Base-by-base conservation (phyloP, 1,139 yeast species). In the Nadsonia commutata region DNA sequence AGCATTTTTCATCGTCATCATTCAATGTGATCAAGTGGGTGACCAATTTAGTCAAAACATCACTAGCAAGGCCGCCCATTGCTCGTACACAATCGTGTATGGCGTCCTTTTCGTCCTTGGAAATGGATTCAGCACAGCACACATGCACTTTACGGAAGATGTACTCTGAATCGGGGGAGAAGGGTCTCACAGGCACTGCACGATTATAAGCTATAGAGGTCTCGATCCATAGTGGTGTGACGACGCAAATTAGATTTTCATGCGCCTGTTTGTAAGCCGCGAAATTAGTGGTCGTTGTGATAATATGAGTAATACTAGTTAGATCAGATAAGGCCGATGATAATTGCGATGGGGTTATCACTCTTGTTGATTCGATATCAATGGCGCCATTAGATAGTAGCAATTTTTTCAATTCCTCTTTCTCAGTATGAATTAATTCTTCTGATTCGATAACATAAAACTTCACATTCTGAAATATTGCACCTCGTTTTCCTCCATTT, bases 11-110 rank as follows among this genome's bases (percentile, higher is more conserved):
- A 49, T 80, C 79, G 31, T 72, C 62, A 21, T 71, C 56, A 51
- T 74, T 75, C 8, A 62, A 55, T 0, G 94, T 73, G 16, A 88
- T 65, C 41, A 85, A 67, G 65, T 88, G 96, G 0, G 96, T 84
- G 1, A 94, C 82, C 49, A 71, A 71, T 43, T 72, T 71, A 8
- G 84, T 76, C 31, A 86, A 60, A n/a, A 70, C 68, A 45, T 78
- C 80, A 45, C 76, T 63, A 55, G 67, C 78, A 41, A 71, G 74
- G 1, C 95, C 96, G 1, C 95, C 96, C 51, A 82, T 68, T 0
- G 83, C 80, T 27, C 72, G 60, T 0, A 81, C 78, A 0, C 80
- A 84, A 3, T 76, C 82, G 50, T 76, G 73, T 18, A 80, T 70
- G 11, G 72, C 75, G 46, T 79, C 88, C 42, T 71, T 69, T 51